Base-by-base conservation (phyloP, 192 early-diverging fungal species). In the Coemansia sp. region DNA sequence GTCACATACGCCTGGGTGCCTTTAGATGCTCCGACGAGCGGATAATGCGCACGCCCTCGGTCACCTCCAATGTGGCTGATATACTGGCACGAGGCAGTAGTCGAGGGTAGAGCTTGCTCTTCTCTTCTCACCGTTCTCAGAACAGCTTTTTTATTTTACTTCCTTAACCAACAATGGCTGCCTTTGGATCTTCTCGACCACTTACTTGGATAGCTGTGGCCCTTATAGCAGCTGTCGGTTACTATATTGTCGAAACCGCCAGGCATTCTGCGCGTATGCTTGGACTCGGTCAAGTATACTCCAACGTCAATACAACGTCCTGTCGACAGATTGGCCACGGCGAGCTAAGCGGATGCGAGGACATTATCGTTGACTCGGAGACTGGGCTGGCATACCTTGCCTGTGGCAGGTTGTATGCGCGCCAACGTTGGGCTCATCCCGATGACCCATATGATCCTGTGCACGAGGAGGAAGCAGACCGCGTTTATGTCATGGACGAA, bases 371-470 rank as follows among this genome's bases (percentile, higher is more conserved):
- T 13, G 85, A 86, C 62, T 82, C 78, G n/a, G 48, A 65, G 3
- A 82, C 85, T 7, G 85, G 87, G 2, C 59, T 83, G 16, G 87
- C 85, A 3, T 88, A 85, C 57, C 70, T 84, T 3, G 68, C 87
- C 34, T 88, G 87, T 59, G 84, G 84, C 20, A 65, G 66, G 36
- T 59, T 82, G 8, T 53, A 71, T 16, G 11, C 70, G 3, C 81
- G 86, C 10, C 84, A 79, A 71, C 63, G 36, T 28, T 85, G 83
- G 84, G 73, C 67, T 18, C 76, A 79, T 43, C 85, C 87, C 6
- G 68, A 77, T 40, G 72, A 60, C 11, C 45, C 45, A 1, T 62
- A 65, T 21, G 83, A 88, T 48, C 24, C 68, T 13, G 50, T 73
- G 5, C 40, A 63, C 38, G 62, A 80, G 3, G 60, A 73, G 16